These are phyloP conservation scores for Candida mesenterica DNA, from an alignment of 1,139 yeast genomes.

Conservation along the genomic window DNA sequence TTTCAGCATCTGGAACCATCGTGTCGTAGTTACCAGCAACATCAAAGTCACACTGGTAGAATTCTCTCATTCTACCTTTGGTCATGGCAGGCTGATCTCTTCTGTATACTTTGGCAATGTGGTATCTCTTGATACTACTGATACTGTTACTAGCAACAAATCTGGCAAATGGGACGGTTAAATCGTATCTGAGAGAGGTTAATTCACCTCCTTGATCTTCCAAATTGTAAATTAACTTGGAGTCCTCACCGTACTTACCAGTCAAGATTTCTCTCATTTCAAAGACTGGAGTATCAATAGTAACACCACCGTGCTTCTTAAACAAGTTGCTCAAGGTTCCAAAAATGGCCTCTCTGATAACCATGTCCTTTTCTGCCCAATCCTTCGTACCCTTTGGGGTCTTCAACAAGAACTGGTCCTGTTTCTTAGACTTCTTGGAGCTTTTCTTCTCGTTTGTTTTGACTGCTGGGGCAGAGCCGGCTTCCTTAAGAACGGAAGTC, in stretches of 20 bases:
- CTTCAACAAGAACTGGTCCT: slow-evolving; percentile 64
- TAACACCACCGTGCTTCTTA: slow-evolving; percentile 96
- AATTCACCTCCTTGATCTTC: slow-evolving; percentile 99
- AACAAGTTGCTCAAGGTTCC: slow-evolving; percentile 67
- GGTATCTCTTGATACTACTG: slow-evolving; percentile 86
- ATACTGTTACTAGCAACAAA: slow-evolving; percentile 93
- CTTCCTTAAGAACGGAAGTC: neutral
- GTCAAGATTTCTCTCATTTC: slow-evolving; percentile 92
- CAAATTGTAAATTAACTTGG: slow-evolving; percentile 88
- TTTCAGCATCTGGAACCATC: slow-evolving; percentile 96
- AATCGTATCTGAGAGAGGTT: slow-evolving; percentile 89
- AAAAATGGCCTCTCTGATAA: slow-evolving; percentile 85
- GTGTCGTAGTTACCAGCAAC: slow-evolving; percentile 88
- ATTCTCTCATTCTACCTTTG: slow-evolving; percentile 98
- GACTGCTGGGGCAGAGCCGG: slow-evolving; percentile 9
- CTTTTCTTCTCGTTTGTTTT: slow-evolving; percentile 11
- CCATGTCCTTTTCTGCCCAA: slow-evolving; percentile 98
- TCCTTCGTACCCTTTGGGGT: slow-evolving; percentile 98
- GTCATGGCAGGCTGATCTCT: slow-evolving; percentile 99
- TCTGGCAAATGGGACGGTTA: slow-evolving; percentile 97
- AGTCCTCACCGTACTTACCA: slow-evolving; percentile 97
- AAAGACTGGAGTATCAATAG: slow-evolving; percentile 96
- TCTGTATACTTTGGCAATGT: slow-evolving; percentile 95
- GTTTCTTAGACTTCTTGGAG: slow-evolving; percentile 31
- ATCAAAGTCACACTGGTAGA: slow-evolving; percentile 97